Percentiles rank a stretch among this genome's conserved stretches.
Evolutionary conservation across 2,329 filamentous ascomycete genomes (phyloP).

Genomic region (Acarospora socialis): DNA sequence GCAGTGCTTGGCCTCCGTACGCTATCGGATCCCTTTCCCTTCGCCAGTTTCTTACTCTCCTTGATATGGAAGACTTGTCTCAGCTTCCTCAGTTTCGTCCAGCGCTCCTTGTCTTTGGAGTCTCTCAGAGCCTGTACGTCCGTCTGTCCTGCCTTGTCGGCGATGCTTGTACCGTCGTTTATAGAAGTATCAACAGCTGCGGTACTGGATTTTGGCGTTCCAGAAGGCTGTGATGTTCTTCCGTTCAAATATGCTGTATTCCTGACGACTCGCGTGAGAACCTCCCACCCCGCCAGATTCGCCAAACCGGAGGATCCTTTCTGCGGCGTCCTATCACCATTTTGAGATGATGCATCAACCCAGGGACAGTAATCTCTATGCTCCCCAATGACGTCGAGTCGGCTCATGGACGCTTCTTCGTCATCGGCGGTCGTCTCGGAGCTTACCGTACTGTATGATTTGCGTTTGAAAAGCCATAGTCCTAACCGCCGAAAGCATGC

Average conservation of each 20-base stretch:
- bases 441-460: conserved; percentile 50
- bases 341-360: conserved; percentile 52
- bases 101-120: conserved; percentile 56
- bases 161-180: too few species aligned
- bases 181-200: too few species aligned
- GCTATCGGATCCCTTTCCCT: too few species aligned
- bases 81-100: conserved; percentile 55
- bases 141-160: conserved; percentile 9
- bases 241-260: too few species aligned
- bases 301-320: conserved; percentile 20
- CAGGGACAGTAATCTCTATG: conserved; percentile 78
- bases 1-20: too few species aligned
- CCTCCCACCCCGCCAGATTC: conserved; percentile 31
- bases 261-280: conserved; percentile 28
- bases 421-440: conserved; percentile 37
- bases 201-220: too few species aligned
- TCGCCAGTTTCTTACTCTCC: conserved; percentile 34
- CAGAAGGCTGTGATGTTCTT: too few species aligned
- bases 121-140: conserved; percentile 31
- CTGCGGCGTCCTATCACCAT: conserved; percentile 23
- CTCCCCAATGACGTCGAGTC: conserved; percentile 54
- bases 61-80: conserved; percentile 59
- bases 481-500: conserved; percentile 81
- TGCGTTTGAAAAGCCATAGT: conserved; percentile 84
- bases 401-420: conserved; percentile 47